phyloP scores from a whole-genome alignment of 140 eudicot species.

The Erigeron philadelphicus region DNA sequence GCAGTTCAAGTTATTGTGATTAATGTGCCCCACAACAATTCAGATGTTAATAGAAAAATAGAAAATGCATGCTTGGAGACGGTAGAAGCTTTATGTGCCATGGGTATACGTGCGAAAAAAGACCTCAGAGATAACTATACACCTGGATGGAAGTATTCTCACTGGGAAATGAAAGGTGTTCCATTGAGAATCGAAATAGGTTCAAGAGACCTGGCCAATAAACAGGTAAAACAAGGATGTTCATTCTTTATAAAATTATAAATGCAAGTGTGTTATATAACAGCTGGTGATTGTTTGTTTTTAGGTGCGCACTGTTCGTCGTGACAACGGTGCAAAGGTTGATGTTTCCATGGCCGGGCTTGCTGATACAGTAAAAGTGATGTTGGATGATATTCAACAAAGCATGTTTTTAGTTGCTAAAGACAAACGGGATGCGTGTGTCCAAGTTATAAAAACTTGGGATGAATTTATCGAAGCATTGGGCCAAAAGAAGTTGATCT shows the following conservation, averaged over 20 bases:
- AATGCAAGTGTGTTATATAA: background rate
- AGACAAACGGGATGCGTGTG: slow-evolving; percentile 59
- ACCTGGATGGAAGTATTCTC: slow-evolving; percentile 69
- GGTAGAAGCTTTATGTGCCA: slow-evolving; percentile 43
- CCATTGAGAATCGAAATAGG: slow-evolving; percentile 66
- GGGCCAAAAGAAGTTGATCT: slow-evolving; percentile 70
- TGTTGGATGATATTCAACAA: slow-evolving; percentile 53
- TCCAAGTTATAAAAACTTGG: slow-evolving; percentile 59
- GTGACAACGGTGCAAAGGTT: slow-evolving; percentile 56
- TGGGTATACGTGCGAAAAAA: slow-evolving; percentile 57
- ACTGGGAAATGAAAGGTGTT: slow-evolving; percentile 73
- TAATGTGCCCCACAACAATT: slow-evolving; percentile 63
- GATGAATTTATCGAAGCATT: slow-evolving; percentile 74
- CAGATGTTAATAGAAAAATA: slow-evolving; percentile 40
- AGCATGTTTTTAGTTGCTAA: slow-evolving; percentile 28
- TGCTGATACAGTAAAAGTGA: slow-evolving; percentile 47
- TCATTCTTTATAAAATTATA: slow-evolving; percentile 4
- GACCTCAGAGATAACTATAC: slow-evolving; percentile 60
- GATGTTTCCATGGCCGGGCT: slow-evolving; percentile 57
- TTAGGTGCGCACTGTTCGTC: slow-evolving; percentile 72
- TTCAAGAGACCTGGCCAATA: slow-evolving; percentile 51
- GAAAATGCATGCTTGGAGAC: slow-evolving; percentile 51
- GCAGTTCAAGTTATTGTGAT: slow-evolving; percentile 59
- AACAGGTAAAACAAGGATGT: slow-evolving; percentile 34
- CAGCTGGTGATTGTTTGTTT: slow-evolving; percentile 13